phyloP scores from a whole-genome alignment of 2,329 filamentous ascomycete species.

The Diaporthe humulicola region DNA sequence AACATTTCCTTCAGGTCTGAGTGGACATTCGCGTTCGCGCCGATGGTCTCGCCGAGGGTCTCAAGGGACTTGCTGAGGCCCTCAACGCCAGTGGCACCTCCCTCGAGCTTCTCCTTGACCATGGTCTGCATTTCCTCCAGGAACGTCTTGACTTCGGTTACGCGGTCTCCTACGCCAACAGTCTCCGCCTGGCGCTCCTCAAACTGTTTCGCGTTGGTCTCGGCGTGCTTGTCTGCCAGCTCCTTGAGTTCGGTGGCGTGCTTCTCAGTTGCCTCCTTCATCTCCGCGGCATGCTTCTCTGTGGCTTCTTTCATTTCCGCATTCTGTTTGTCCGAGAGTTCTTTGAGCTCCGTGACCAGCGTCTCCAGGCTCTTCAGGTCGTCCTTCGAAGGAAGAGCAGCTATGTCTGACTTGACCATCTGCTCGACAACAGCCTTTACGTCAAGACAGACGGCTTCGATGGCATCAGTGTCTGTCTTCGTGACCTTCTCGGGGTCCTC shows the following conservation, averaged over 20 bases:
- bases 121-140: conserved; percentile 84
- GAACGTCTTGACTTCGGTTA: conserved; percentile 82
- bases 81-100: conserved; percentile 80
- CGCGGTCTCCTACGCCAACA: conserved; percentile 80
- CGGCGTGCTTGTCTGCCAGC: conserved; percentile 74
- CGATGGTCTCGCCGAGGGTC: conserved; percentile 73
- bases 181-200: conserved; percentile 89
- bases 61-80: conserved; percentile 79
- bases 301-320: conserved; percentile 47
- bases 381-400: conserved; percentile 79
- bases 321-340: conserved; percentile 75
- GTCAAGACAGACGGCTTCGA: conserved; percentile 86
- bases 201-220: conserved; percentile 81
- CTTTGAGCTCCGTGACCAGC: conserved; percentile 77
- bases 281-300: conserved; percentile 32
- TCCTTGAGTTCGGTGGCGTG: conserved; percentile 77
- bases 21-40: conserved; percentile 67
- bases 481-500: conserved; percentile 76
- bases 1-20: conserved; percentile 80
- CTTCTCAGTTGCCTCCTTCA: conserved; percentile 56
- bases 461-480: conserved; percentile 85
- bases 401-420: conserved; percentile 78
- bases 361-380: conserved; percentile 79
- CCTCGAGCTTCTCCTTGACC: conserved; percentile 81
- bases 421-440: conserved; percentile 84